Conservation (phyloP, 2,329 filamentous ascomycete species). For the Dactylonectria macrodidyma region DNA sequence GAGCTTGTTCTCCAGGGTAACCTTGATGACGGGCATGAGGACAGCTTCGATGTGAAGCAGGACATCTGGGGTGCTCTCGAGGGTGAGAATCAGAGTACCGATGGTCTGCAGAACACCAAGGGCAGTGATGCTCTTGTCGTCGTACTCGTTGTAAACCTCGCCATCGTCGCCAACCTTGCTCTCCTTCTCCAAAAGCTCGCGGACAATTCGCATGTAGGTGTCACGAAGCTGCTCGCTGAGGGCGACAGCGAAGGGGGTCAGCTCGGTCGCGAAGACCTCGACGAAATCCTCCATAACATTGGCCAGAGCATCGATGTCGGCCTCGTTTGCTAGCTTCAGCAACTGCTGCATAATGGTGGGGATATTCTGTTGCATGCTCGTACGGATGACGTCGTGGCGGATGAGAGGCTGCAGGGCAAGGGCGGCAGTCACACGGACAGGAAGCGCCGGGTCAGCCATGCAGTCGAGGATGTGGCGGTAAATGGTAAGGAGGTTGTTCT, state of each 20-base stretch:
- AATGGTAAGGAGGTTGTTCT: slow-evolving; percentile 94
- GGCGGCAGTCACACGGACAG: slow-evolving; percentile 93
- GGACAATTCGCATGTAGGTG: slow-evolving; percentile 94
- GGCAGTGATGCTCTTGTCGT: slow-evolving; percentile 98
- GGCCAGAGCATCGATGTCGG: slow-evolving; percentile 95
- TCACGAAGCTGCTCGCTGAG: slow-evolving; percentile 96
- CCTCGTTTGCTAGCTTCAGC: slow-evolving; percentile 96
- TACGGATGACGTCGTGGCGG: slow-evolving; percentile 92
- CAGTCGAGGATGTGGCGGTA: slow-evolving; percentile 97
- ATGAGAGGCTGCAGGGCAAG: slow-evolving; percentile 96
- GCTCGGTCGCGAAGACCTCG: slow-evolving; percentile 96
- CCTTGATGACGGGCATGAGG: slow-evolving; percentile 95
- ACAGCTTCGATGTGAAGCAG: slow-evolving; percentile 95
- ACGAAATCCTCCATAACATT: slow-evolving; percentile 99
- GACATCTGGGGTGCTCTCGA: slow-evolving; percentile 97
- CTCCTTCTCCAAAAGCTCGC: slow-evolving; percentile 91
- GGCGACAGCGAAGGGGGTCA: slow-evolving; percentile 97
- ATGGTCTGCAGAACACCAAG: slow-evolving; percentile 97
- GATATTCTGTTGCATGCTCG: slow-evolving; percentile 97
- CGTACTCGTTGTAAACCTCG: slow-evolving; percentile 90
- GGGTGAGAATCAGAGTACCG: slow-evolving; percentile 93
- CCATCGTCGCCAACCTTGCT: slow-evolving; percentile 82
- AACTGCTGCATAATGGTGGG: slow-evolving; percentile 99
- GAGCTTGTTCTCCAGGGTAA: slow-evolving; percentile 97
- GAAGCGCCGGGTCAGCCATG: slow-evolving; percentile 94